phyloP scores from a whole-genome alignment of 768 basidiomycete genomes.

The Leucosporidium yakuticum region DNA sequence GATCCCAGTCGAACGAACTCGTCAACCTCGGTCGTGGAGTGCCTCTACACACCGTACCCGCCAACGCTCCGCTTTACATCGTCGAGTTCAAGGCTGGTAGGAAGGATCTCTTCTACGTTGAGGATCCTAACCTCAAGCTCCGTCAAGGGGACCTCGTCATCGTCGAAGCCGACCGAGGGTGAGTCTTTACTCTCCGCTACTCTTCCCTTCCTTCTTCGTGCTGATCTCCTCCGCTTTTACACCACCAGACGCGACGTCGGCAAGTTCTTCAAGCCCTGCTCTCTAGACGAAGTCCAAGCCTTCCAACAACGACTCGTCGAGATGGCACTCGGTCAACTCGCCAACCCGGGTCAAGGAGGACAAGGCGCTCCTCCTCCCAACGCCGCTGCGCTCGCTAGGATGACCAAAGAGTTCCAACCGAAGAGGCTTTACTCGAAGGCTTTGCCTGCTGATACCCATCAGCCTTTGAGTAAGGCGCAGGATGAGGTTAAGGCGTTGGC shows the following conservation, averaged over 20 bases:
- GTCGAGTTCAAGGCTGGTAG: constrained; percentile 97
- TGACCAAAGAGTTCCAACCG: constrained; percentile 89
- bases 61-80: constrained; percentile 85
- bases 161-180: constrained; percentile 92
- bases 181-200: constrained; percentile 49
- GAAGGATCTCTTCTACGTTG: constrained; percentile 87
- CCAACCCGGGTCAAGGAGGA: constrained; percentile 24
- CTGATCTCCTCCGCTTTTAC: neutral
- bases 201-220: neutral
- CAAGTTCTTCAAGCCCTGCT: constrained; percentile 46
- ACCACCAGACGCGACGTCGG: constrained; percentile 51
- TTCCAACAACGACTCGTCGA: constrained; percentile 78
- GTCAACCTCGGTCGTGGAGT: constrained; percentile 71
- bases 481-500: constrained; percentile 90
- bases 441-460: constrained; percentile 70
- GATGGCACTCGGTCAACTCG: constrained; percentile 40
- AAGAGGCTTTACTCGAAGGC: constrained; percentile 95
- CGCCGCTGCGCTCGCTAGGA: constrained; percentile 36
- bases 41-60: constrained; percentile 72
- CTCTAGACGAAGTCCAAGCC: constrained; percentile 78
- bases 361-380: constrained; percentile 33
- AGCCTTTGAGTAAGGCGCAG: constrained; percentile 71
- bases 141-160: constrained; percentile 86
- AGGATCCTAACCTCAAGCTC: constrained; percentile 60
- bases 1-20: constrained; percentile 11